Percentiles rank a stretch among this genome's conserved stretches.
Conservation (phyloP, 2,329 filamentous ascomycete species). For the Basipetospora sp. region DNA sequence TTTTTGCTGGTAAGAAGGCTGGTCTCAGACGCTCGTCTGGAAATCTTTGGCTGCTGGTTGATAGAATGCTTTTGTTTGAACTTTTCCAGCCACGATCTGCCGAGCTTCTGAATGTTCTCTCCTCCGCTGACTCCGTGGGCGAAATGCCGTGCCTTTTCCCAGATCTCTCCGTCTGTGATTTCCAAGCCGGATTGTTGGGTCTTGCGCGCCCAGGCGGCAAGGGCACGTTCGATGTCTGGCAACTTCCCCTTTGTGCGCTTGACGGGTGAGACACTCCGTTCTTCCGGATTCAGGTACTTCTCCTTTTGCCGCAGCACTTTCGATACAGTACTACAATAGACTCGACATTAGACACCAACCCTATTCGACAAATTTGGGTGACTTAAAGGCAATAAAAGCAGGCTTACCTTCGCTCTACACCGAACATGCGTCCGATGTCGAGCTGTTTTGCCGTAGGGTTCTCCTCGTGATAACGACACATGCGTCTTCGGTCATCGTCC, state of each 20-base stretch:
- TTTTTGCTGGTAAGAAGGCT: conserved; percentile 50
- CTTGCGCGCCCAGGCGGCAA: conserved; percentile 76
- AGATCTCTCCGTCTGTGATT: conserved; percentile 66
- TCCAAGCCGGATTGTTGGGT: conserved; percentile 60
- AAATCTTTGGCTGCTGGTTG: conserved; percentile 31
- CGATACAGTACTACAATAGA: conserved; percentile 68
- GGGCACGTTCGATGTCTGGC: conserved; percentile 80
- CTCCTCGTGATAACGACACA: conserved; percentile 88
- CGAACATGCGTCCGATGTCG: conserved; percentile 89
- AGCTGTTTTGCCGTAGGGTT: conserved; percentile 86
- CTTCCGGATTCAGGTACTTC: conserved; percentile 74
- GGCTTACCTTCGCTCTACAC: conserved; percentile 85
- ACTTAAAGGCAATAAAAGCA: not conserved
- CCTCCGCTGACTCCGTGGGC: conserved; percentile 50
- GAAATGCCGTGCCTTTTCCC: conserved; percentile 72
- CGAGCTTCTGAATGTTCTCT: conserved; percentile 54
- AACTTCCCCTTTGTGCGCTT: conserved; percentile 73
- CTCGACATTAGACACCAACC: not conserved
- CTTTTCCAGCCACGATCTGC: conserved; percentile 72
- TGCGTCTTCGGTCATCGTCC: conserved; percentile 73
- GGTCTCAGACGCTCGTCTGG: conserved; percentile 46
- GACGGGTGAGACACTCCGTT: conserved; percentile 61
- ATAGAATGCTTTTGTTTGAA: conserved; percentile 80
- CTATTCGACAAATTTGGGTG: not conserved
- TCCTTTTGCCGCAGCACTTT: conserved; percentile 92